Conservation (phyloP, 2,329 filamentous ascomycete genomes). For the Amylocarpus encephaloides region DNA sequence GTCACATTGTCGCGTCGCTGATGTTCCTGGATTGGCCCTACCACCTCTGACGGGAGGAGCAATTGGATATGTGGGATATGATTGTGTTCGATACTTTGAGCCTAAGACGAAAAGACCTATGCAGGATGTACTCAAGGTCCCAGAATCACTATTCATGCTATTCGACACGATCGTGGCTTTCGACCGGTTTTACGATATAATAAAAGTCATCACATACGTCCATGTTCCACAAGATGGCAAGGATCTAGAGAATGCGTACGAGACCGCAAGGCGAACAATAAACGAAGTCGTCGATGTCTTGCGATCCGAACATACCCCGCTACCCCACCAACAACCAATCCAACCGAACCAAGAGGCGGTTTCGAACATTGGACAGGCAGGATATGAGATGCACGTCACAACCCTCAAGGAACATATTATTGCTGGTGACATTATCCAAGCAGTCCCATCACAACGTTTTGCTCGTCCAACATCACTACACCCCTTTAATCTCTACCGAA, state of each 20-base stretch:
- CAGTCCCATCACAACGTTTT: slow-evolving; percentile 90
- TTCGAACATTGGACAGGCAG: slow-evolving; percentile 83
- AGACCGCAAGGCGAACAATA: slow-evolving; percentile 58
- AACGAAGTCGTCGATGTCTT: slow-evolving; percentile 64
- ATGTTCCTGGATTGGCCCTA: slow-evolving; percentile 74
- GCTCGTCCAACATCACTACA: slow-evolving; percentile 84
- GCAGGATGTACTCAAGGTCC: slow-evolving; percentile 81
- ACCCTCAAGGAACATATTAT: slow-evolving; percentile 84
- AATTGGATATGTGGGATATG: slow-evolving; percentile 94
- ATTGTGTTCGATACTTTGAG: slow-evolving; percentile 97
- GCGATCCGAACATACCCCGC: slow-evolving; percentile 64
- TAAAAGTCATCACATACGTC: slow-evolving; percentile 91
- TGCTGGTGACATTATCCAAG: slow-evolving; percentile 92
- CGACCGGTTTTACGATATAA: slow-evolving; percentile 87
- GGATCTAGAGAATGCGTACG: slow-evolving; percentile 63
- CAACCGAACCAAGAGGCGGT: slow-evolving; percentile 69
- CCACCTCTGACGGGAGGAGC: slow-evolving; percentile 87
- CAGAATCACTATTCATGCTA: slow-evolving; percentile 94
- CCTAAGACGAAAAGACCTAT: slow-evolving; percentile 87
- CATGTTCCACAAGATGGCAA: slow-evolving; percentile 54
- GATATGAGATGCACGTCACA: slow-evolving; percentile 87
- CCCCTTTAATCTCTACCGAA: slow-evolving; percentile 96
- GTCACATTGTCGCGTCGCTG: slow-evolving; percentile 68
- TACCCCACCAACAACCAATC: slow-evolving; percentile 72
- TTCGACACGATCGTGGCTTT: slow-evolving; percentile 93